Percentiles rank a stretch among this genome's conserved stretches.
These are phyloP conservation scores for Setaria viridis DNA, from an alignment of 202 grass and related monocot genomes.

Conservation along the genomic window DNA sequence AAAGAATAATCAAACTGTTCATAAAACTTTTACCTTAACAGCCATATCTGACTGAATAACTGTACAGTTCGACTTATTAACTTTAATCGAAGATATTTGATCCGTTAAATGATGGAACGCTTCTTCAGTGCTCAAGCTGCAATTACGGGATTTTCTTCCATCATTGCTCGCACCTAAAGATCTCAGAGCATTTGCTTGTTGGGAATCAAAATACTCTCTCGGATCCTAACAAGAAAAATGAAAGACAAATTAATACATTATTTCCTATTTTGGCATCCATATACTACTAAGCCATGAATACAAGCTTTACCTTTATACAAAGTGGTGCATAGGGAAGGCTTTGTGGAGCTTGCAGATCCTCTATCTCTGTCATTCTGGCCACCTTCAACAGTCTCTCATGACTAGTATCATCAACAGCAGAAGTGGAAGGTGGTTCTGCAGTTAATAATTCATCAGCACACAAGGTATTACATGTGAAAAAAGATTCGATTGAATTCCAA, in stretches of 20 bases:
- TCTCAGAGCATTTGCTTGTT: slow-evolving; percentile 95
- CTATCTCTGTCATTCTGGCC: slow-evolving; percentile 93
- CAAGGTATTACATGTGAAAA: slow-evolving; percentile 19
- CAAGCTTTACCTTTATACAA: slow-evolving; percentile 77
- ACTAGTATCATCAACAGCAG: slow-evolving; percentile 63
- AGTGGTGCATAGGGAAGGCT: slow-evolving; percentile 70
- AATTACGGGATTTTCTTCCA: slow-evolving; percentile 58
- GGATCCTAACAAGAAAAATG: slow-evolving; percentile 76
- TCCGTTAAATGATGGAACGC: slow-evolving; percentile 67
- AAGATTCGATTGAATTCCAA: slow-evolving; percentile 32
- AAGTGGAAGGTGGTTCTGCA: slow-evolving; percentile 67
- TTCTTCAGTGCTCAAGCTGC: slow-evolving; percentile 71
- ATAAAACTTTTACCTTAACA: slow-evolving; percentile 70
- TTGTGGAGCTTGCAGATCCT: slow-evolving; percentile 76
- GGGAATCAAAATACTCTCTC: slow-evolving; percentile 94
- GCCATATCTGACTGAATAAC: slow-evolving; percentile 74
- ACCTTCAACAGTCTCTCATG: slow-evolving; percentile 64
- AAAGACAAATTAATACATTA: slow-evolving; percentile 30
- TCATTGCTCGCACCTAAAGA: slow-evolving; percentile 66
- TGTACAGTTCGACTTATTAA: slow-evolving; percentile 58
- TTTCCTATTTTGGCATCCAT: background rate
- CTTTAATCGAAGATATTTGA: slow-evolving; percentile 81
- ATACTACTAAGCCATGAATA: slow-evolving; percentile 10
- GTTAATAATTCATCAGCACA: slow-evolving; percentile 45
- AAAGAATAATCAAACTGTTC: slow-evolving; percentile 23